phyloP scores from a whole-genome alignment of 495 filamentous ascomycete genomes.

The Talaromyces proteolyticus region DNA sequence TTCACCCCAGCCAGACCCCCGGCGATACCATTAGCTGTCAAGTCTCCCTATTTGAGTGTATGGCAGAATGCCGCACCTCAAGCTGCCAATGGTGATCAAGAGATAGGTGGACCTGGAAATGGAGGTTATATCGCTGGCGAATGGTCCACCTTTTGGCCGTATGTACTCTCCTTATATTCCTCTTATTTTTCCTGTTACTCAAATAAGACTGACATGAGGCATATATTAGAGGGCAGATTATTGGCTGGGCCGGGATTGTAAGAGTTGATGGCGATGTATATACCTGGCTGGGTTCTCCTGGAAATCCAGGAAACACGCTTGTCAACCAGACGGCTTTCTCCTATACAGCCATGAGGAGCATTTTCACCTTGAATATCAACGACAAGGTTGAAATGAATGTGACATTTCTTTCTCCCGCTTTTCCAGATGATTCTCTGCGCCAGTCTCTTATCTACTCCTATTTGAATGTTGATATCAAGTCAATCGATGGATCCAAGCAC shows the following conservation, averaged over 20 bases:
- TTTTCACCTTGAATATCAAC: conserved; percentile 48
- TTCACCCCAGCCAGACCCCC: conserved; percentile 51
- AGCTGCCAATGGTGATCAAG: background rate
- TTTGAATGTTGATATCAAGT: conserved; percentile 43
- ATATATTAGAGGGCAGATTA: conserved; percentile 36
- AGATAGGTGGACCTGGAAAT: conserved; percentile 25
- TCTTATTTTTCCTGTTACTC: background rate
- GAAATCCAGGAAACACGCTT: conserved; percentile 20
- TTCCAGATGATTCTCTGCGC: conserved; percentile 43
- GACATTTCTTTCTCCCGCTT: conserved; percentile 52
- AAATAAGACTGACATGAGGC: conserved; percentile 3
- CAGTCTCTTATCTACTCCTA: conserved; percentile 53
- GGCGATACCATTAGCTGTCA: conserved; percentile 49
- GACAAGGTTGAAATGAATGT: conserved; percentile 43
- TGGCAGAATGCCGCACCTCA: conserved; percentile 35
- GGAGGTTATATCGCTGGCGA: conserved; percentile 52
- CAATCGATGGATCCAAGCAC: conserved; percentile 46
- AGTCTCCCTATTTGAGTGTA: conserved; percentile 50
- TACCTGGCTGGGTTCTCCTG: conserved; percentile 48
- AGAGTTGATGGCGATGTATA: conserved; percentile 49
- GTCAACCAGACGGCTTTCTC: conserved; percentile 47
- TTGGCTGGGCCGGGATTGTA: conserved; percentile 50
- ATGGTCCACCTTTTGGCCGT: conserved; percentile 53
- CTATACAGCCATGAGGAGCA: conserved; percentile 54
- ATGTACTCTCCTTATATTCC: conserved; percentile 17